Conservation (phyloP, 2,329 filamentous ascomycete species). For the Pseudogymnoascus destructans region DNA sequence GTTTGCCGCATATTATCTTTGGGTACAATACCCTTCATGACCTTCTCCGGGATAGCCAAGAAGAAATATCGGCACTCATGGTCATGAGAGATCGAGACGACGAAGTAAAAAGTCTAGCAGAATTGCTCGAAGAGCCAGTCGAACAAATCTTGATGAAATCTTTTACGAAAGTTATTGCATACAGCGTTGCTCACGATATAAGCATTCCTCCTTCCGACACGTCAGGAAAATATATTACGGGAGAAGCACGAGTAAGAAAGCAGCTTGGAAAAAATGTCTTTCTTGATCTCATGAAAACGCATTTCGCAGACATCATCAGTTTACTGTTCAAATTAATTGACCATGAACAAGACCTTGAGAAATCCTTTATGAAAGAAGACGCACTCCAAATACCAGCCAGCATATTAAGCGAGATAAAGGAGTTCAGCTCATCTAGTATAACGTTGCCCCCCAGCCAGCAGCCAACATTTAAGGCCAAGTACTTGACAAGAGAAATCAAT, state of each 20-base stretch:
- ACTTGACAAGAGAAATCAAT: constrained; percentile 60
- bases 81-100: constrained; percentile 66
- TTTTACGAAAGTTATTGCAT: constrained; percentile 71
- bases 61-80: constrained; percentile 68
- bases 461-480: constrained; percentile 70
- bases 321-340: constrained; percentile 65
- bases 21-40: constrained; percentile 57
- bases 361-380: constrained; percentile 46
- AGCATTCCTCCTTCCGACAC: constrained; percentile 28
- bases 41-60: constrained; percentile 56
- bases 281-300: constrained; percentile 45
- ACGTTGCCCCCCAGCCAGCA: constrained; percentile 67
- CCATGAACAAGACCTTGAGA: constrained; percentile 62
- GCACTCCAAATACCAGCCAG: constrained; percentile 47
- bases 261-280: constrained; percentile 56
- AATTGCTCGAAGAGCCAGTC: constrained; percentile 39
- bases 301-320: constrained; percentile 66
- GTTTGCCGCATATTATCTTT: constrained; percentile 77
- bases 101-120: constrained; percentile 47
- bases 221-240: constrained; percentile 35
- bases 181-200: constrained; percentile 69
- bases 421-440: constrained; percentile 50
- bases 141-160: constrained; percentile 48
- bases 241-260: constrained; percentile 55
- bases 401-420: constrained; percentile 56